These are phyloP conservation scores for Botrytis paeoniae DNA, from an alignment of 2,329 filamentous ascomycete species.

Conservation along the genomic window DNA sequence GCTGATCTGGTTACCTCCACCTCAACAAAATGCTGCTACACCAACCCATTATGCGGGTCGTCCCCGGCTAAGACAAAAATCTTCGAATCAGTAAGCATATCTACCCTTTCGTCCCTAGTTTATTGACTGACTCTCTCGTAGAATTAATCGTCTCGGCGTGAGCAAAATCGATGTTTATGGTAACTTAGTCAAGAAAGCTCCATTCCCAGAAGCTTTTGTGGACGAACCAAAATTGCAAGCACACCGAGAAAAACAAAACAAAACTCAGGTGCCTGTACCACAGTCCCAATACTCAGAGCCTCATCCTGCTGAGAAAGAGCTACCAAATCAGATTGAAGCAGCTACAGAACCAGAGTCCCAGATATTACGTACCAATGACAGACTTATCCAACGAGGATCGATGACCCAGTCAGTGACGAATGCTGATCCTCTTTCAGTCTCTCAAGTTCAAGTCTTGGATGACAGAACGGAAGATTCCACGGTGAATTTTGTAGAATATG, in stretches of 20 bases:
- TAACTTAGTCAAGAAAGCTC: neutral
- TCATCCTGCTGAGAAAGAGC: neutral
- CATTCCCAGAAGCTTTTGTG: conserved; percentile 2
- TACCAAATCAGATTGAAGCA: neutral
- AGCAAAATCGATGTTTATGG: conserved; percentile 2
- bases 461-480: neutral
- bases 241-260: neutral
- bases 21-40: neutral
- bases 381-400: neutral
- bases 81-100: neutral
- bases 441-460: neutral
- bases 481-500: neutral
- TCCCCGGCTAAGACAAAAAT: neutral
- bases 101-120: neutral
- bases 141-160: neutral
- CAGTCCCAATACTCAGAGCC: neutral
- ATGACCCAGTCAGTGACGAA: neutral
- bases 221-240: neutral
- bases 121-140: neutral
- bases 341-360: neutral
- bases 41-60: neutral
- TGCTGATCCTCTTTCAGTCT: neutral
- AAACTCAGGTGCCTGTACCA: neutral
- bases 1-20: too few species aligned
- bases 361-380: neutral